These are phyloP conservation scores for Trametes maxima DNA, from an alignment of 768 basidiomycete genomes.

Conservation along the genomic window DNA sequence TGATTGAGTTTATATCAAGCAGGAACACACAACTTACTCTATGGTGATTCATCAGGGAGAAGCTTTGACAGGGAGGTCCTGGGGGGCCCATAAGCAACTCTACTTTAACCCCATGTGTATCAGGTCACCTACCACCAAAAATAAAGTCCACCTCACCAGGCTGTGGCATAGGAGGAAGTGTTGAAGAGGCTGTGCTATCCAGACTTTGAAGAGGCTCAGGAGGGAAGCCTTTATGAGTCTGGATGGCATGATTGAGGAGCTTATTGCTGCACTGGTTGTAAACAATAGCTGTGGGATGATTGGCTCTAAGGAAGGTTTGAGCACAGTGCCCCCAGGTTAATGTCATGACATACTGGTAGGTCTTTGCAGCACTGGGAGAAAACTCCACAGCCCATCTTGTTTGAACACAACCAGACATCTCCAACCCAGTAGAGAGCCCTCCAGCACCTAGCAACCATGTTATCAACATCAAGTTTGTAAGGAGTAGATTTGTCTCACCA, in stretches of 20 bases:
- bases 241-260: slow-evolving; percentile 61
- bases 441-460: slow-evolving; percentile 59
- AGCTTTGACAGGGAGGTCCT: slow-evolving; percentile 82
- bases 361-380: slow-evolving; percentile 61
- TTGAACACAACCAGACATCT: slow-evolving; percentile 60
- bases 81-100: neutral
- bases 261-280: slow-evolving; percentile 67
- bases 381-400: slow-evolving; percentile 73
- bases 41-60: slow-evolving; percentile 62
- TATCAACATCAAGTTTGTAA: neutral
- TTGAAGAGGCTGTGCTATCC: slow-evolving; percentile 36
- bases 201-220: slow-evolving; percentile 42
- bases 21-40: slow-evolving; percentile 44
- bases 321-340: neutral
- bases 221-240: slow-evolving; percentile 44
- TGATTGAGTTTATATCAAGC: neutral
- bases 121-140: slow-evolving; percentile 60
- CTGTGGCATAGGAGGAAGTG: slow-evolving; percentile 52
- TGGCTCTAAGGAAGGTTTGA: slow-evolving; percentile 44
- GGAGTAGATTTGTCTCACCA: slow-evolving; percentile 48
- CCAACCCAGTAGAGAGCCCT: slow-evolving; percentile 69
- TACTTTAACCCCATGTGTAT: neutral
- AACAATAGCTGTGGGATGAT: slow-evolving; percentile 61
- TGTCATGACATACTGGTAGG: slow-evolving; percentile 54
- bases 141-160: slow-evolving; percentile 68